Evolutionary conservation across 768 basidiomycete genomes (phyloP).

Genomic region (Mycena metata): DNA sequence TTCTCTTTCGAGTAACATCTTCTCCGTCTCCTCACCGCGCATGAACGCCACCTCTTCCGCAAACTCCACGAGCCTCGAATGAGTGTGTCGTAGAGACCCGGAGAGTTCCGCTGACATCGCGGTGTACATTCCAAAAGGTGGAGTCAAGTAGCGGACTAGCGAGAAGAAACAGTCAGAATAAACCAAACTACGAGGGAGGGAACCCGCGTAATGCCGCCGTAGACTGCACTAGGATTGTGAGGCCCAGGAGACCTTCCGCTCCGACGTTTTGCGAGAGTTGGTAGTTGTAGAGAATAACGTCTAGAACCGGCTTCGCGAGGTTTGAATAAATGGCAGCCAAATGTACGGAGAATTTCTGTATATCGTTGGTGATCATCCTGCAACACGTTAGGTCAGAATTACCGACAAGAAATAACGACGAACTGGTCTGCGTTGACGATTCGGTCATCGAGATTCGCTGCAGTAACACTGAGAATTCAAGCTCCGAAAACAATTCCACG

Average conservation of each 20-base stretch:
- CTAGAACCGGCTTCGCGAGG: conserved; percentile 92
- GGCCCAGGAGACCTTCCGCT: conserved; percentile 87
- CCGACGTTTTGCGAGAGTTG: conserved; percentile 95
- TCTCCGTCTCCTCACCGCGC: conserved; percentile 91
- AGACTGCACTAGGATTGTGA: conserved; percentile 87
- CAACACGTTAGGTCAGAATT: conserved; percentile 29
- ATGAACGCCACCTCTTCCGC: conserved; percentile 92
- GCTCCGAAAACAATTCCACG: not conserved
- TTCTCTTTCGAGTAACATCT: conserved; percentile 89
- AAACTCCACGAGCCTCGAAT: conserved; percentile 91
- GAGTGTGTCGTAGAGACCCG: conserved; percentile 91
- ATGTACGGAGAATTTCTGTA: conserved; percentile 91
- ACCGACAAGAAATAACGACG: conserved; percentile 38
- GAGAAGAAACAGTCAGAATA: not conserved
- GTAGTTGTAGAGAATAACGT: conserved; percentile 95
- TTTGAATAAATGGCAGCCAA: conserved; percentile 96
- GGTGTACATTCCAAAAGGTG: conserved; percentile 92
- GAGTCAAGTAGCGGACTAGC: conserved; percentile 90
- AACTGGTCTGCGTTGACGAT: conserved; percentile 97
- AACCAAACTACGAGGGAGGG: not conserved
- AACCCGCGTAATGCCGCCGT: conserved; percentile 85
- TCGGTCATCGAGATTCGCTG: conserved; percentile 94
- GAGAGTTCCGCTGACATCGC: conserved; percentile 90
- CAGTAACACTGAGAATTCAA: conserved; percentile 13
- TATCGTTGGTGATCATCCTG: conserved; percentile 96